Base-by-base conservation (phyloP, 345 rosid species). In the Cardamine chenopodiifolia region DNA sequence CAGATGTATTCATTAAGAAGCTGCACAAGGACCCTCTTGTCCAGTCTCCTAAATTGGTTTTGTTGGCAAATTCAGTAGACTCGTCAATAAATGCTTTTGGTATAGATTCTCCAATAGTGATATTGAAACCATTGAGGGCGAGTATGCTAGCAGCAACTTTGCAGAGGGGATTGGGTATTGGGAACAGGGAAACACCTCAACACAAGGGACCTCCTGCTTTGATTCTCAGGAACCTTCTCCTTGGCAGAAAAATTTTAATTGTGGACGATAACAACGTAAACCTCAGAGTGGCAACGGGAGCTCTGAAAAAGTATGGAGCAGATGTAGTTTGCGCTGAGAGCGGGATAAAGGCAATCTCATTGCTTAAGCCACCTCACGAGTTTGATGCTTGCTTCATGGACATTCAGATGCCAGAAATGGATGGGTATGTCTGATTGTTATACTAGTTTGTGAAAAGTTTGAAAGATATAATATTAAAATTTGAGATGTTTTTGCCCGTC, bases 351-450 rank as follows among this genome's bases (percentile, higher is more conserved):
- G 97, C 98, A 1, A 81, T 87, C 50, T 29, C 78, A 13, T 67
- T 85, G 77, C 96, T 94, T 28, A 70, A 68, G 62, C 93, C 95
- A 47, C 97, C 93, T 3, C 98, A 94, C 68, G 39, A 74, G 44
- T 94, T 91, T 72, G 93, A 94, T 81, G 97, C 98, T 32, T 94
- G 98, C 83, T 94, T 94, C 86, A 94, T 94, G 98, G 98, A 94
- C 80, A 90, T 94, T 74, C 98, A 94, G 74, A 94, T 94, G 98
- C 98, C 98, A 23, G 88, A 83, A 83, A 91, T 91, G 96, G 97
- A 94, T 68, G 98, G 98, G 98, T 94, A 91, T 55, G 71, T 54
- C 66, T 72, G 85, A 29, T 28, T 47, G 34, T 55, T 70, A 54
- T 47, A 44, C 52, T 19, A 48, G 44, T 62, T 56, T 71, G 14